Base-by-base conservation (phyloP, 495 filamentous ascomycete genomes). In the Talaromyces ruber region DNA sequence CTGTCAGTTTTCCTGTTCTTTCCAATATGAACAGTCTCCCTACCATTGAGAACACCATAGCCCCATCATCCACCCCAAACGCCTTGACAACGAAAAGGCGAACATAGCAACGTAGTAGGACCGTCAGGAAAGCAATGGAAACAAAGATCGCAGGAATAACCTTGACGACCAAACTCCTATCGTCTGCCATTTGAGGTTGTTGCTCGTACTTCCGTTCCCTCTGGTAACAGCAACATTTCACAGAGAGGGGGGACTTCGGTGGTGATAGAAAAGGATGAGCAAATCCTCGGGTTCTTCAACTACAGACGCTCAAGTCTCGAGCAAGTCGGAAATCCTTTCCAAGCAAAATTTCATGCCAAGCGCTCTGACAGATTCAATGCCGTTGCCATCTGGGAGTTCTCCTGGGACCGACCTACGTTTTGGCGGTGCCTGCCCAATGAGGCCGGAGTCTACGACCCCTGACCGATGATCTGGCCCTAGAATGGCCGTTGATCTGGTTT, bases 101-200 rank as follows among this genome's bases (percentile, higher is more conserved):
- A 30, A 79, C 76, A 67, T 79, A 80, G 56, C 75, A 73, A 24
- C 78, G 74, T 54, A 79, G 58, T 22, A 73, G 54, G 7, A 79
- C 74, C n/a, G 75, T 59, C 5, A 76, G 58, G 11, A 32, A 39
- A 8, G 76, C 77, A 6, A 80, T 65, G 0, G 71, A 56, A 67
- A 76, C 62, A 56, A 79, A 74, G 56, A 66, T 68, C 57, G 76
- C 75, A 50, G 76, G 72, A 24, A 76, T 70, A 39, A 64, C 66
- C 59, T 61, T 62, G 28, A 76, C 71, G 43, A 71, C 71, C 53
- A 66, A 55, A 18, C 60, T 68, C 62, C 76, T 71, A 51, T 70
- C 65, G 58, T 65, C 56, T 11, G 55, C 32, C 55, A 58, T 58
- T 37, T 58, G 55, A 58, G 8, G 3, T 16, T 16, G 12, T 14